These are phyloP conservation scores for Entomortierella lignicola DNA, from an alignment of 192 early-diverging fungal species.

Conservation along the genomic window DNA sequence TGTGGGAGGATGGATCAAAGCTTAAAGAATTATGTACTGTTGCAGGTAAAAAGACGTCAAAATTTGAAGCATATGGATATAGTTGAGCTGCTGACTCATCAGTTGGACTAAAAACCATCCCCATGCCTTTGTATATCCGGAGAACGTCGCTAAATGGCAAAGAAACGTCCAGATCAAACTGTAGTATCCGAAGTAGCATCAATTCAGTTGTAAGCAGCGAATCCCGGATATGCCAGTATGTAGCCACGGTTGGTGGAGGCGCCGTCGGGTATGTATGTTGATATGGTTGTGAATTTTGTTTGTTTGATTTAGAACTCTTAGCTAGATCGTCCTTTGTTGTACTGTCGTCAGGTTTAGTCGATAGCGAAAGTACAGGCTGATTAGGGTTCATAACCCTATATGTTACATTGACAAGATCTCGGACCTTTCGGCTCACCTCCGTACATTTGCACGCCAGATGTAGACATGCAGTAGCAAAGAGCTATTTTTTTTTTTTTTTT, in stretches of 20 bases:
- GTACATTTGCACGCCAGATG: slow-evolving; percentile 66
- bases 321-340: slow-evolving; percentile 9
- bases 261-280: slow-evolving; percentile 19
- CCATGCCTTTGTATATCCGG: slow-evolving; percentile 63
- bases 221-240: slow-evolving; percentile 60
- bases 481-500: slow-evolving; percentile 17
- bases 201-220: slow-evolving; percentile 63
- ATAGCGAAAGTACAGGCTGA: slow-evolving; percentile 30
- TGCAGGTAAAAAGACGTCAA: slow-evolving; percentile 47
- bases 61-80: slow-evolving; percentile 40
- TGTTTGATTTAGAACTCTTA: neutral
- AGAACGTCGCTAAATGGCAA: slow-evolving; percentile 62
- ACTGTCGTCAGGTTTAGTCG: slow-evolving; percentile 29
- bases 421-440: slow-evolving; percentile 62
- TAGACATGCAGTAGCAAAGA: slow-evolving; percentile 65
- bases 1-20: slow-evolving; percentile 13
- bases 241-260: slow-evolving; percentile 47
- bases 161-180: slow-evolving; percentile 62
- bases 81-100: slow-evolving; percentile 46
- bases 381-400: slow-evolving; percentile 48
- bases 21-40: neutral
- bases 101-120: slow-evolving; percentile 52
- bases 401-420: slow-evolving; percentile 66
- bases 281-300: slow-evolving; percentile 1
- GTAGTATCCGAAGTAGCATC: slow-evolving; percentile 60